Conservation (phyloP, 83 land plant genomes). For the Diphasiastrum complanatum region DNA sequence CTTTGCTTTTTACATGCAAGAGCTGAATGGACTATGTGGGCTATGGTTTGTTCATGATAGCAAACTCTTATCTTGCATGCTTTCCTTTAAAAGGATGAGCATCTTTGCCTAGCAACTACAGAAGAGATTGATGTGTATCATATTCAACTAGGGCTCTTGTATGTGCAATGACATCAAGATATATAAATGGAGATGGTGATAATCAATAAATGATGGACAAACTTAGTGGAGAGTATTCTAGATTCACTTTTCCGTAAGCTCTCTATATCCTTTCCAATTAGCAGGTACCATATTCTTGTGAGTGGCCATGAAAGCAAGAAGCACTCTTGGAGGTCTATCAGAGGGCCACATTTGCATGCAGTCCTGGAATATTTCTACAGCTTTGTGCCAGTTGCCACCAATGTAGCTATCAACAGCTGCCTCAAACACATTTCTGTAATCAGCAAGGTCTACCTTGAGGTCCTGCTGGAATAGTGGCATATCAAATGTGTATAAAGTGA, state of each 20-base stretch:
- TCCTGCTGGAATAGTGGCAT: constrained; percentile 8
- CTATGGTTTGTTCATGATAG: too few species aligned
- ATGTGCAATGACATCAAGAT: too few species aligned
- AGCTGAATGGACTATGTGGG: too few species aligned
- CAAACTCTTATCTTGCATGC: too few species aligned
- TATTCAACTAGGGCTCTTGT: too few species aligned
- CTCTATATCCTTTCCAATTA: constrained; percentile 12
- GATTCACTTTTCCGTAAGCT: constrained; percentile 6
- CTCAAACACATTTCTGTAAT: constrained; percentile 12
- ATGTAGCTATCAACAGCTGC: constrained; percentile 17
- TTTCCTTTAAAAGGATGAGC: too few species aligned
- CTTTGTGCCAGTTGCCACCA: constrained; percentile 14
- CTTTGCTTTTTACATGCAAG: too few species aligned
- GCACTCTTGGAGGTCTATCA: constrained; percentile 7
- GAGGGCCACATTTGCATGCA: constrained; percentile 10
- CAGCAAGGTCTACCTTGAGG: constrained; percentile 1
- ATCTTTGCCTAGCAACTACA: too few species aligned
- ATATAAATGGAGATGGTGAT: too few species aligned
- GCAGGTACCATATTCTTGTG: constrained; percentile 12
- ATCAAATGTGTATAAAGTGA: constrained; percentile 10
- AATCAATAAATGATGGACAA: too few species aligned
- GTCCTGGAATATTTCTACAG: neutral
- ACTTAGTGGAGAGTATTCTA: too few species aligned
- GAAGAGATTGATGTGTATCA: too few species aligned
- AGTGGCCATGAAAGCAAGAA: neutral